phyloP scores from a whole-genome alignment of 768 basidiomycete species.

The Leucocoprinus birnbaumii region DNA sequence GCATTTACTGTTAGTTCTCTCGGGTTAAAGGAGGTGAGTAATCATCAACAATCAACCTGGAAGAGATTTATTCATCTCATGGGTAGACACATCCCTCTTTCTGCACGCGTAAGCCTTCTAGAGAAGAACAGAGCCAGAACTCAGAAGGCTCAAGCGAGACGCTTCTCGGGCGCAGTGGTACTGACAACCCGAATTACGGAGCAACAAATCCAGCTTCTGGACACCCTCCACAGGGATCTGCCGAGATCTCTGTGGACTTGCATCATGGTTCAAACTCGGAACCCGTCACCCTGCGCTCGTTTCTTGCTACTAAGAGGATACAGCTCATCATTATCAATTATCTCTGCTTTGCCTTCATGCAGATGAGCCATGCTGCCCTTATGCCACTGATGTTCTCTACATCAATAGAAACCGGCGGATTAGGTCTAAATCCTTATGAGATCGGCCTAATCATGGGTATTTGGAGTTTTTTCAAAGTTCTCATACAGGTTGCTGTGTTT shows the following conservation, averaged over 20 bases:
- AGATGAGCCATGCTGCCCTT: slow-evolving; percentile 35
- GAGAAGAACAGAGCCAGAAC: slow-evolving; percentile 5
- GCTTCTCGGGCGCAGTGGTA: slow-evolving; percentile 6
- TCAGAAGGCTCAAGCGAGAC: background rate
- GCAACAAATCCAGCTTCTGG: slow-evolving; percentile 6
- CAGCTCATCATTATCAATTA: slow-evolving; percentile 29
- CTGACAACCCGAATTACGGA: slow-evolving; percentile 12
- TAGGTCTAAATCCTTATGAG: slow-evolving; percentile 57
- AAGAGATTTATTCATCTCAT: background rate
- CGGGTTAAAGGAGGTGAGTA: slow-evolving; percentile 41
- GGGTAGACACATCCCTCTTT: slow-evolving; percentile 29
- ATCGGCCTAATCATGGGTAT: slow-evolving; percentile 59
- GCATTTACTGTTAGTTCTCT: slow-evolving; percentile 31
- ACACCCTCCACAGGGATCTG: slow-evolving; percentile 8
- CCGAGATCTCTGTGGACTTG: slow-evolving; percentile 10
- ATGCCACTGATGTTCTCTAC: slow-evolving; percentile 51
- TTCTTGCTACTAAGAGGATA: slow-evolving; percentile 25
- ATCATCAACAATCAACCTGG: background rate
- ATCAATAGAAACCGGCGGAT: slow-evolving; percentile 59
- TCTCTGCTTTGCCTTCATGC: slow-evolving; percentile 32
- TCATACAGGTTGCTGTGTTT: slow-evolving; percentile 50
- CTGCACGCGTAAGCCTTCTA: slow-evolving; percentile 14
- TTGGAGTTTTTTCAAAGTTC: slow-evolving; percentile 44
- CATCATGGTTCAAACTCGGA: background rate
- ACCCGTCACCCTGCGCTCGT: slow-evolving; percentile 15